Conservation (phyloP, 1,284 basidiomycete species). For the Sporisorium scitamineum region DNA sequence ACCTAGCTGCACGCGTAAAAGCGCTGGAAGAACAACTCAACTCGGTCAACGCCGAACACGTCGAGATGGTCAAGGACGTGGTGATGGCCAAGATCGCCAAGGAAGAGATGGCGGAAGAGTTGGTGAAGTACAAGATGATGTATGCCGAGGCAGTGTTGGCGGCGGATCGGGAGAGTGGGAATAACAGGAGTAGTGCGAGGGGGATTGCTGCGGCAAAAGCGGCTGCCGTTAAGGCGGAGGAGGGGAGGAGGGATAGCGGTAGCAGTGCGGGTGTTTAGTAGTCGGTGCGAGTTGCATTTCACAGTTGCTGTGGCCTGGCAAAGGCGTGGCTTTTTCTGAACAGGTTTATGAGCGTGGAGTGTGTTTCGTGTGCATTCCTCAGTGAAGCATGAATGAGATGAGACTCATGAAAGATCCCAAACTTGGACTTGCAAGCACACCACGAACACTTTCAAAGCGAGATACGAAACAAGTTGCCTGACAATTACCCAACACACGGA, state of each 20-base stretch:
- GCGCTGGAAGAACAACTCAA: slow-evolving; percentile 63
- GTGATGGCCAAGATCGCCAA: slow-evolving; percentile 66
- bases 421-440: too few species aligned
- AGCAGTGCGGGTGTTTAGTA: not conserved
- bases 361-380: not conserved
- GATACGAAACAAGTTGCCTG: not conserved
- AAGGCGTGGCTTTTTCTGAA: not conserved
- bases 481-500: not conserved
- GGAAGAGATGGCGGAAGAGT: slow-evolving; percentile 67
- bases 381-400: not conserved
- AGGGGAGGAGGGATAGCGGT: slow-evolving; percentile 13
- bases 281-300: not conserved
- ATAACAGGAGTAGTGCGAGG: slow-evolving; percentile 27
- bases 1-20: slow-evolving; percentile 59
- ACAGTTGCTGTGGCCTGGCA: not conserved
- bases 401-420: too few species aligned
- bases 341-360: not conserved
- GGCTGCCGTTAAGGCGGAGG: not conserved
- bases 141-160: slow-evolving; percentile 59
- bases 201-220: slow-evolving; percentile 6
- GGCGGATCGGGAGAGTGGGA: slow-evolving; percentile 39
- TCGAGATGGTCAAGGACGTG: slow-evolving; percentile 66
- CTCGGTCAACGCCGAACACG: slow-evolving; percentile 62
- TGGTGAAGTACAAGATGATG: slow-evolving; percentile 67
- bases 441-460: not conserved